Conservation (phyloP, 2,329 filamentous ascomycete genomes). For the Conoideocrella luteorostrata region DNA sequence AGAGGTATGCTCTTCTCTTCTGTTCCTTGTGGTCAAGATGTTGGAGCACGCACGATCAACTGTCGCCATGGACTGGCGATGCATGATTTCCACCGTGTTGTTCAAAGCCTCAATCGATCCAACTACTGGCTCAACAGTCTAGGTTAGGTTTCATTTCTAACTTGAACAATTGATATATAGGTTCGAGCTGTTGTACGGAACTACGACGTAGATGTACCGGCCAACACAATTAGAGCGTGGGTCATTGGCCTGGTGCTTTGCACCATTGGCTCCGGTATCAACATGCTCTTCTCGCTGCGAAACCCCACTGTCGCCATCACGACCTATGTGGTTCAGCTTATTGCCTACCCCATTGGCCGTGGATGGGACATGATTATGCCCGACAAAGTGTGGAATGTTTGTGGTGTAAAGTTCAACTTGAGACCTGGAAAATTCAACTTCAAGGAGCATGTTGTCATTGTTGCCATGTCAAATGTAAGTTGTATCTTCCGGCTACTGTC, state of each 20-base stretch:
- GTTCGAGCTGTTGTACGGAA: constrained; percentile 61
- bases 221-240: constrained; percentile 60
- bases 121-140: too few species aligned
- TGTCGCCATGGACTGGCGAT: too few species aligned
- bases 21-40: not conserved
- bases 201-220: constrained; percentile 57
- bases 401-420: constrained; percentile 49
- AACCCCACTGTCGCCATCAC: constrained; percentile 54
- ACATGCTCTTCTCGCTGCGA: constrained; percentile 55
- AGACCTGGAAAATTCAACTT: constrained; percentile 53
- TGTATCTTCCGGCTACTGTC: not conserved
- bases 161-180: constrained; percentile 27
- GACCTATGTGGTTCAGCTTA: constrained; percentile 55
- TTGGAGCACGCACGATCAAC: too few species aligned
- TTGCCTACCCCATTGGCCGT: constrained; percentile 53
- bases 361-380: constrained; percentile 51
- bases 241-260: constrained; percentile 54
- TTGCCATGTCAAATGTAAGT: constrained; percentile 58
- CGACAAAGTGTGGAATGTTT: constrained; percentile 42
- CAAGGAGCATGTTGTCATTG: constrained; percentile 56
- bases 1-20: constrained; percentile 38
- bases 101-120: too few species aligned
- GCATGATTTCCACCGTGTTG: too few species aligned
- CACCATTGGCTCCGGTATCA: constrained; percentile 55
- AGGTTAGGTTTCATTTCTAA: constrained; percentile 5